Conservation (phyloP, 805 yeast genomes). For the Yarrowia sp. region DNA sequence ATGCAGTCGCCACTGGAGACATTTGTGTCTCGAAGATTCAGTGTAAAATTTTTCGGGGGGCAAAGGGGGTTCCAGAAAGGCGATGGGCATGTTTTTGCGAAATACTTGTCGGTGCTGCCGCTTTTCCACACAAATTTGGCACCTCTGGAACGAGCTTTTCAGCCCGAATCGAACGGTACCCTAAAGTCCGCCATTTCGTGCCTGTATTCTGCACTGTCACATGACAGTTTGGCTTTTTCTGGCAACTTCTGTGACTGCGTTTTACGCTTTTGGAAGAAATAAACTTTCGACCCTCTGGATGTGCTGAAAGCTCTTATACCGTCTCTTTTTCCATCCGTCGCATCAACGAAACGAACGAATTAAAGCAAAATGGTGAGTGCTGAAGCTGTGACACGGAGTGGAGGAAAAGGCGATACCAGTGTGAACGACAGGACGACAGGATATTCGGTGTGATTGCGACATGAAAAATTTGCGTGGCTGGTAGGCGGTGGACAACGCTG, state of each 20-base stretch:
- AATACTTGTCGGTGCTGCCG: background rate
- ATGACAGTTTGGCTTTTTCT: slow-evolving; percentile 15
- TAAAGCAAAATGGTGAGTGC: slow-evolving; percentile 39
- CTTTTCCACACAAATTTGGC: background rate
- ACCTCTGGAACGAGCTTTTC: background rate
- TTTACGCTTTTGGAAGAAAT: slow-evolving; percentile 23
- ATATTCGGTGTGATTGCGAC: too few species aligned
- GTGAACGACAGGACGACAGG: too few species aligned
- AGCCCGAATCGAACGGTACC: background rate
- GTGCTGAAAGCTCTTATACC: slow-evolving; percentile 38
- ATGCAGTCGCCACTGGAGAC: slow-evolving; percentile 34
- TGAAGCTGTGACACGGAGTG: background rate
- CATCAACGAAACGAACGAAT: slow-evolving; percentile 39
- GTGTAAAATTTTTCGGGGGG: background rate
- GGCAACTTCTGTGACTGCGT: slow-evolving; percentile 28
- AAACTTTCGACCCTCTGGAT: slow-evolving; percentile 1
- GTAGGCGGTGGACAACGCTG: too few species aligned
- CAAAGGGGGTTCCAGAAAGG: slow-evolving; percentile 8
- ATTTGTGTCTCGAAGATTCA: slow-evolving; percentile 1
- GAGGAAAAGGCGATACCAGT: too few species aligned
- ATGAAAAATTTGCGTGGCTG: too few species aligned
- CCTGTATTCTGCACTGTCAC: slow-evolving; percentile 18
- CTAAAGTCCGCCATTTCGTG: background rate
- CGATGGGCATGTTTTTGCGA: background rate
- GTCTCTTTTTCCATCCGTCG: slow-evolving; percentile 34